Conservation (phyloP, 352 stramenopile genomes). For the Phytophthora litchii region DNA sequence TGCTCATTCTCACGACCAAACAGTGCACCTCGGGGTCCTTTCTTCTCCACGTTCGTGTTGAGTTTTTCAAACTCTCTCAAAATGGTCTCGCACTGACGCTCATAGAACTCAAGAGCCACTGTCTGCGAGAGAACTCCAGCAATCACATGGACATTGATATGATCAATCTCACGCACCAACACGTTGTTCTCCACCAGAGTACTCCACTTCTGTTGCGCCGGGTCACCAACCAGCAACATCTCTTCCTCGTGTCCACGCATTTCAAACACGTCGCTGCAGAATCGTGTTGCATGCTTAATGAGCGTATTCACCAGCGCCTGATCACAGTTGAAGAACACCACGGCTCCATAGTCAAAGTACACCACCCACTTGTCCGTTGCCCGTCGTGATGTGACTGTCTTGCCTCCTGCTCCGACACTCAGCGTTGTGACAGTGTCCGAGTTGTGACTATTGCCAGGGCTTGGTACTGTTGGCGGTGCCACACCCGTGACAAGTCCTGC, state of each 20-base stretch:
- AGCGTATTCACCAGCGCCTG: conserved; percentile 74
- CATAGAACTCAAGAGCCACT: conserved; percentile 96
- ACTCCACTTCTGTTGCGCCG: conserved; percentile 77
- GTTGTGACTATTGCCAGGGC: conserved; percentile 17
- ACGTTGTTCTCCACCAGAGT: conserved; percentile 86
- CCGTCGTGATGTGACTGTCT: conserved; percentile 65
- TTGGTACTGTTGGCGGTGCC: conserved; percentile 21
- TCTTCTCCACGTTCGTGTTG: conserved; percentile 88
- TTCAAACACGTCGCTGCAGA: conserved; percentile 80
- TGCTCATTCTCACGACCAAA: conserved; percentile 81
- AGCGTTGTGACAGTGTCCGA: conserved; percentile 48
- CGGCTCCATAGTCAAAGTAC: conserved; percentile 92
- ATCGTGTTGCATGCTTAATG: conserved; percentile 77
- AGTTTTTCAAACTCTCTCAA: conserved; percentile 94
- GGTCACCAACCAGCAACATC: conserved; percentile 74
- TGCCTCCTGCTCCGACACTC: conserved; percentile 46
- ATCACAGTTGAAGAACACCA: conserved; percentile 94
- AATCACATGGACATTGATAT: conserved; percentile 93
- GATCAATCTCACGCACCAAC: conserved; percentile 79
- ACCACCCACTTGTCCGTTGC: conserved; percentile 93
- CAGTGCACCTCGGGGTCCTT: conserved; percentile 69
- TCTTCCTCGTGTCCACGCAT: conserved; percentile 83
- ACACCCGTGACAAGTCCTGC: conserved; percentile 46
- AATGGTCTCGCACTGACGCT: conserved; percentile 95
- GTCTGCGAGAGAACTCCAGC: conserved; percentile 95